Base-by-base conservation (phyloP, 257 asterid genomes). In the Solanum neorickii region DNA sequence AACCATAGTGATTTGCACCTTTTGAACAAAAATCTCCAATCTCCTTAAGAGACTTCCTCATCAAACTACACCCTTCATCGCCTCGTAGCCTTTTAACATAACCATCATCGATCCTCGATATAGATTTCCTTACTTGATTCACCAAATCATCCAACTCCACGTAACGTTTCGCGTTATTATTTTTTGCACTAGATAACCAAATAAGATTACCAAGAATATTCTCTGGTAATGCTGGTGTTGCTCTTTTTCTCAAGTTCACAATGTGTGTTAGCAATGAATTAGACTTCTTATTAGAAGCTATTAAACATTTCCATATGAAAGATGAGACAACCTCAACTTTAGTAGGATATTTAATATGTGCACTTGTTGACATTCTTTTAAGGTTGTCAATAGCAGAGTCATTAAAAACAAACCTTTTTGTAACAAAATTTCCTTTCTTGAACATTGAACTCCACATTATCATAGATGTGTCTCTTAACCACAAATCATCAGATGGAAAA, bases 301-400 rank as follows among this genome's bases (percentile, higher is more conserved):
- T 91, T 42, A 89, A 87, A 76, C 59, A 84, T 46, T 92, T 94
- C 98, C 96, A 96, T 49, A 96, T 88, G 88, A 94, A 94, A 52
- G 94, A 94, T 0, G 98, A 94, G 86, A 95, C 92, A 12, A 93
- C 86, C 93, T 92, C 98, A 11, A 94, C 94, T 1, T 93, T 93
- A 4, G 94, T 94, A 2, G 94, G 92, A 83, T 59, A 52, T 15
- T 62, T 72, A 2, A 39, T 83, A 37, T 21, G 66, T 15, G 42
- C 21, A 5, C 83, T 69, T 0, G 72, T 66, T 12, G 92, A 94
- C 90, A 41, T 85, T 21, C 82, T 85, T 77, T 89, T 93, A 82
- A 94, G 91, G 7, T 65, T 25, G 49, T 91, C 85, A 29, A 93
- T 90, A 4, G 91, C 92, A 7, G 82, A 21, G 20, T 91, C 85